These are phyloP conservation scores for Trichoderma virens DNA, from an alignment of 495 filamentous ascomycete genomes.

Conservation along the genomic window DNA sequence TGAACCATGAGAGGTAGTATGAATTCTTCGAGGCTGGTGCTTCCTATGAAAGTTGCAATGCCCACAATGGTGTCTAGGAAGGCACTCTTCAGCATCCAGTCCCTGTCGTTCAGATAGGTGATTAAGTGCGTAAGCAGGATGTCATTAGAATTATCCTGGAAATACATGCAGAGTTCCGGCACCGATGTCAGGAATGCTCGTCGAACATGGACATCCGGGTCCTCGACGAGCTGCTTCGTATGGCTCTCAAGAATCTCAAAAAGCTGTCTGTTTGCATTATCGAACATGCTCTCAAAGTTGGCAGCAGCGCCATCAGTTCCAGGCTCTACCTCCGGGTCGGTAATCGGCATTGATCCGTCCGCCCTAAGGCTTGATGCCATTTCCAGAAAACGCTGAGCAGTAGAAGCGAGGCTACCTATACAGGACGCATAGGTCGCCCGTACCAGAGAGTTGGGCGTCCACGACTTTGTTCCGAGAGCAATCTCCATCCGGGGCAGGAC, in stretches of 20 bases:
- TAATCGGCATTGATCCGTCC: conserved; percentile 69
- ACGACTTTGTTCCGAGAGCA: conserved; percentile 52
- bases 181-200: conserved; percentile 93
- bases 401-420: conserved; percentile 85
- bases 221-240: conserved; percentile 83
- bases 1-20: conserved; percentile 95
- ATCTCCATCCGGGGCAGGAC: conserved; percentile 75
- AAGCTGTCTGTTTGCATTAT: conserved; percentile 70
- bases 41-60: conserved; percentile 84
- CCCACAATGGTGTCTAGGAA: conserved; percentile 95
- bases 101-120: conserved; percentile 92
- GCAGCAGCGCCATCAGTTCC: conserved; percentile 43
- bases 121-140: conserved; percentile 92
- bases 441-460: conserved; percentile 58
- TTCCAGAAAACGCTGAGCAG: conserved; percentile 75
- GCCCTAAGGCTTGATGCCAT: conserved; percentile 83
- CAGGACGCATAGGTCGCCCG: conserved; percentile 89
- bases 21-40: conserved; percentile 83
- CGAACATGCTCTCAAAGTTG: conserved; percentile 73
- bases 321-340: conserved; percentile 76
- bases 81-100: conserved; percentile 94
- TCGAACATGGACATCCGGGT: conserved; percentile 78
- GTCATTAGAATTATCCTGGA: conserved; percentile 81
- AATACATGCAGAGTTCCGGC: conserved; percentile 87
- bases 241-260: conserved; percentile 74